A percentile compares a stretch with the other conserved stretches of the same genome.
These are phyloP conservation scores for Fraxinus paxiana DNA, from an alignment of 305 asterid species.

Conservation along the genomic window DNA sequence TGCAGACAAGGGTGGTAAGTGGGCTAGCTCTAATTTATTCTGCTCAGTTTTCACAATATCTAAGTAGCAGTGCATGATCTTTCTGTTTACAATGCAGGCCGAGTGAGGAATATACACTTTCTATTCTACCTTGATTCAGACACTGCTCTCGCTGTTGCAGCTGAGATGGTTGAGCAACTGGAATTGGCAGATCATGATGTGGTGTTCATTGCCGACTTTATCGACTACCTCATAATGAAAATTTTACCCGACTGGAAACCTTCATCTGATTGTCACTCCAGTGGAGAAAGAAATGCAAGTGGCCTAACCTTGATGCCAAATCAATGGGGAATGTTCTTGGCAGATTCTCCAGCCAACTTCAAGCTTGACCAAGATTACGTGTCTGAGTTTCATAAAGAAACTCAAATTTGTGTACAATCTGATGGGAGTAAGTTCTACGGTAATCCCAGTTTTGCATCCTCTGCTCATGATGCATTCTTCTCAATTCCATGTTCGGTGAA, in stretches of 20 bases:
- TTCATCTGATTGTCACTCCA: constrained; percentile 31
- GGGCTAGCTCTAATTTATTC: neutral
- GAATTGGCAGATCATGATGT: constrained; percentile 61
- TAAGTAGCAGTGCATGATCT: constrained; percentile 1
- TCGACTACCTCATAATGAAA: constrained; percentile 47
- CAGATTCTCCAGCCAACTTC: constrained; percentile 27
- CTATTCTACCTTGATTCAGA: constrained; percentile 58
- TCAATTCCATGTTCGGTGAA: constrained; percentile 27
- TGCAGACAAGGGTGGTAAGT: constrained; percentile 47
- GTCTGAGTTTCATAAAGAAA: constrained; percentile 13
- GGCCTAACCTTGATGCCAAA: constrained; percentile 21
- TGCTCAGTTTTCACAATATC: neutral
- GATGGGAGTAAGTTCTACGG: constrained; percentile 18
- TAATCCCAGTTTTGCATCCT: constrained; percentile 13
- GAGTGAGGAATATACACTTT: constrained; percentile 52
- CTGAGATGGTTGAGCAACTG: constrained; percentile 77
- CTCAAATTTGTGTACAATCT: constrained; percentile 19
- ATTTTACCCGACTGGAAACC: constrained; percentile 56
- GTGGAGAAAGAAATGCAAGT: constrained; percentile 28
- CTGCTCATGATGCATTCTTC: constrained; percentile 22
- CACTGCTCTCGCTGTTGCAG: constrained; percentile 66
- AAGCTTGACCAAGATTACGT: constrained; percentile 25
- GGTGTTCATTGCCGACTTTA: constrained; percentile 65
- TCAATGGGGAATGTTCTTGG: constrained; percentile 24
- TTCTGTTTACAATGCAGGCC: constrained; percentile 35